Percentiles rank a stretch among this genome's conserved stretches.
phyloP scores from a whole-genome alignment of 768 basidiomycete species.

The Lyophyllum decastes region DNA sequence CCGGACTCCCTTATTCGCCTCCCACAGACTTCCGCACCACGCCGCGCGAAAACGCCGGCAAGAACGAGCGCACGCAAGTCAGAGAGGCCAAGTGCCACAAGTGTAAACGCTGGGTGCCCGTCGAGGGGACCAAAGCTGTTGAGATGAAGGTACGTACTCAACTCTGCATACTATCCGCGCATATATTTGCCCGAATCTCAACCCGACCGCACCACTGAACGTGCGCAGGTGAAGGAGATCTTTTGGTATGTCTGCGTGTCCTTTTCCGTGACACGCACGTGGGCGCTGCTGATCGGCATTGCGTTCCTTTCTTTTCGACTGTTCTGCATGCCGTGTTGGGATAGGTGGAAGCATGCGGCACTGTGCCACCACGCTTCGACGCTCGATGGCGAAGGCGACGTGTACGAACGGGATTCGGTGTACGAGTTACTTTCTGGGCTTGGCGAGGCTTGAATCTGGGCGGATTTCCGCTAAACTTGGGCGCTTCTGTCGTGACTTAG shows the following conservation, averaged over 20 bases:
- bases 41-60: constrained; percentile 46
- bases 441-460: background rate
- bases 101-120: constrained; percentile 69
- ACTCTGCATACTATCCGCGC: background rate
- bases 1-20: constrained; percentile 76
- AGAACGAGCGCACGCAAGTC: constrained; percentile 59
- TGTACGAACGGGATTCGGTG: constrained; percentile 56
- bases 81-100: constrained; percentile 79
- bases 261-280: too few relatives aligned
- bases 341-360: constrained; percentile 85
- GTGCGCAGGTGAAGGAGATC: constrained; percentile 72
- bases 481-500: too few relatives aligned
- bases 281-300: background rate
- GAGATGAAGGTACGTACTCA: constrained; percentile 59
- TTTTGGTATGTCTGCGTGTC: constrained; percentile 81
- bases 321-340: too few relatives aligned
- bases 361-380: constrained; percentile 65
- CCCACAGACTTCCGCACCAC: constrained; percentile 62
- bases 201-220: too few relatives aligned
- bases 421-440: constrained; percentile 16
- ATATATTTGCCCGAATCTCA: background rate
- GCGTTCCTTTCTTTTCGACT: too few relatives aligned
- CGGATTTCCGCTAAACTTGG: too few relatives aligned
- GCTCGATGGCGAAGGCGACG: constrained; percentile 56
- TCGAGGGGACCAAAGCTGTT: constrained; percentile 75